phyloP scores from a whole-genome alignment of 176 grass and related monocot species.

The Triticum dicoccoides region DNA sequence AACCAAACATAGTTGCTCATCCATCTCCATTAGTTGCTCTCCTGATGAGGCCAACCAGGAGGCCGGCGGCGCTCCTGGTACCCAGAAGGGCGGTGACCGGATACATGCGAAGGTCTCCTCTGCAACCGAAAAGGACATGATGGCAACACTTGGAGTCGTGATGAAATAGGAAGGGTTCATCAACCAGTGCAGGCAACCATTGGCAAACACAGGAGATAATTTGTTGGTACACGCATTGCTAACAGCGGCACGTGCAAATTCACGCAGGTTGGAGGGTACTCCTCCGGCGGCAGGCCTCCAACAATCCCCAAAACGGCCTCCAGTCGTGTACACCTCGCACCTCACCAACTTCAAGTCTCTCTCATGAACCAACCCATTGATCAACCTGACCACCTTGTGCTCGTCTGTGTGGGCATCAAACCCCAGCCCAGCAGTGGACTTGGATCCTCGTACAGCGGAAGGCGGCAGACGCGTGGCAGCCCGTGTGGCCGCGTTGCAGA shows the following conservation, averaged over 20 bases:
- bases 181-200: too few species aligned
- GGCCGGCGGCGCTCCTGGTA: background rate
- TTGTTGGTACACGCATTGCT: too few species aligned
- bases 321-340: background rate
- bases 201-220: too few species aligned
- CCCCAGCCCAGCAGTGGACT: background rate
- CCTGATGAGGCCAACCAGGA: too few species aligned
- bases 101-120: background rate
- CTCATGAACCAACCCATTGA: background rate
- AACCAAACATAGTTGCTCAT: background rate
- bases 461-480: background rate
- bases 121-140: background rate
- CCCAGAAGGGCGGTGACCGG: background rate
- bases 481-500: constrained; percentile 23
- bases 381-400: constrained; percentile 22
- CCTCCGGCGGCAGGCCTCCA: too few species aligned
- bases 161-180: too few species aligned
- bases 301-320: background rate
- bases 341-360: too few species aligned
- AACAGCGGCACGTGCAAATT: too few species aligned
- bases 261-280: too few species aligned
- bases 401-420: background rate
- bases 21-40: background rate
- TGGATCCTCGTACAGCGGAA: background rate
- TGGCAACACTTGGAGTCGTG: too few species aligned